Evolutionary conservation across 2,329 filamentous ascomycete genomes (phyloP), one percentile per base, ranked within the genome.

Genomic region (Hypomyces rosellus): DNA sequence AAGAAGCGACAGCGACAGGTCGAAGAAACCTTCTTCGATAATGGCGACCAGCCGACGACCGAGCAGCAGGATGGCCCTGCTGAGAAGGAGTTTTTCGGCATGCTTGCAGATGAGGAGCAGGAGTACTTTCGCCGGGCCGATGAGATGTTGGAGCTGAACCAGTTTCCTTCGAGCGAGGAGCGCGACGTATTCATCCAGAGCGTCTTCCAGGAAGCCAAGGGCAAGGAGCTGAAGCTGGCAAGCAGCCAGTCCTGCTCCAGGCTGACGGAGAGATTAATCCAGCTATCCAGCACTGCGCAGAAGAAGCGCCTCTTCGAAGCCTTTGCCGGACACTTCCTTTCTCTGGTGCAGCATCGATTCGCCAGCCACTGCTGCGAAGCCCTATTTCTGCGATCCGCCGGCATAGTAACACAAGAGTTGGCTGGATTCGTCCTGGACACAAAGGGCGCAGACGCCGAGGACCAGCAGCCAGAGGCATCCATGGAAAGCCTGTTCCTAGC

Each of bases 331-430:
- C 88, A 97, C 69, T 95, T 97, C 69, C 74, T 92, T 52, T 86
- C 91, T 60, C 79, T 99, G 25, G 84, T 96, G 46, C 91, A 95
- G 65, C 93, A 99, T 70, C 86, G 93, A 15, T 99, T 99, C 63
- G 93, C 93, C 5, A 95, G 91, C 54, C 93, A 99, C 73, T 97
- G 92, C 70, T 96, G 91, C 66, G 93, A 99, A 71, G 89, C 89
- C 22, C 77, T 99, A 33, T 97, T 99, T 67, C 75, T 91, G 45
- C 82, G 88, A 56, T 86, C 88, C 2, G 91, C 91, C 0, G 85
- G 88, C 1, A 72, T 86, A 11, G 87, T 96, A 36, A 86, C 86
- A 13, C 75, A 85, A 54, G 91, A 96, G 68, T 69, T 88, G 66
- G 76, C 65, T 57, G 78, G 64, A 41, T 73, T 63, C 59, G 66